Conservation (phyloP, 2,329 filamentous ascomycete genomes). For the Penicillium sp. region DNA sequence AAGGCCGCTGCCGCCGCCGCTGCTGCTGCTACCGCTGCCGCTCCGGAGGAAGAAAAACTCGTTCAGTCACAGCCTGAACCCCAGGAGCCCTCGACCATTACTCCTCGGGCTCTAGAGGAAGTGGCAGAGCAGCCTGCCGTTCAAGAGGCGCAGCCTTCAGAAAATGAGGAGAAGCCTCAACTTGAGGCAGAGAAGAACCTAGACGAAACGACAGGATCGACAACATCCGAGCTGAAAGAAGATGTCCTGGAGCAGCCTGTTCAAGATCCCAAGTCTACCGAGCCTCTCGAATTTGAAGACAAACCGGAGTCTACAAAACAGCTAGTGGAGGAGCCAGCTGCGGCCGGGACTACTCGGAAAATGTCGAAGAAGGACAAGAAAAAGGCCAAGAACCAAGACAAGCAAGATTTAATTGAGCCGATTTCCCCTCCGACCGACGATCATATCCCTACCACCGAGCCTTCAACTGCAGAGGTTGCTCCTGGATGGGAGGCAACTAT, state of each 20-base stretch:
- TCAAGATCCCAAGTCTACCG: neutral
- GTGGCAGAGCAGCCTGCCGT: neutral
- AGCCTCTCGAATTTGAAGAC: neutral
- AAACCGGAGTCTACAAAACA: constrained; percentile 9
- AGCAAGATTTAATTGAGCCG: constrained; percentile 11
- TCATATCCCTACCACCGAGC: neutral
- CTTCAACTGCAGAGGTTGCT: neutral
- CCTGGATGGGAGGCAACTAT: neutral
- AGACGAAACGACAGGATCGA: neutral
- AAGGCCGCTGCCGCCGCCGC: constrained; percentile 16
- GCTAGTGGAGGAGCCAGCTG: constrained; percentile 13
- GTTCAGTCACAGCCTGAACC: neutral
- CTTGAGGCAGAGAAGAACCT: neutral
- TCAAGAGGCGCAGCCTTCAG: neutral
- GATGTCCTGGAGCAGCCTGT: neutral
- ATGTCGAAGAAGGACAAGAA: constrained; percentile 40
- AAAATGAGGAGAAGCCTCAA: neutral
- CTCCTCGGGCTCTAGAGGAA: neutral
- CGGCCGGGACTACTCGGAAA: constrained; percentile 21
- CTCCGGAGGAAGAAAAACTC: constrained; percentile 6
- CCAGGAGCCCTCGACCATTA: neutral
- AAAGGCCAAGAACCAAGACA: constrained; percentile 30
- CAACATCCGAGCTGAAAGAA: neutral
- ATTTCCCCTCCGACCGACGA: neutral
- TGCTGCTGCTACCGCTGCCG: constrained; percentile 8